Base-by-base conservation (phyloP, 805 yeast species). In the Pichia gijzeniarum region DNA sequence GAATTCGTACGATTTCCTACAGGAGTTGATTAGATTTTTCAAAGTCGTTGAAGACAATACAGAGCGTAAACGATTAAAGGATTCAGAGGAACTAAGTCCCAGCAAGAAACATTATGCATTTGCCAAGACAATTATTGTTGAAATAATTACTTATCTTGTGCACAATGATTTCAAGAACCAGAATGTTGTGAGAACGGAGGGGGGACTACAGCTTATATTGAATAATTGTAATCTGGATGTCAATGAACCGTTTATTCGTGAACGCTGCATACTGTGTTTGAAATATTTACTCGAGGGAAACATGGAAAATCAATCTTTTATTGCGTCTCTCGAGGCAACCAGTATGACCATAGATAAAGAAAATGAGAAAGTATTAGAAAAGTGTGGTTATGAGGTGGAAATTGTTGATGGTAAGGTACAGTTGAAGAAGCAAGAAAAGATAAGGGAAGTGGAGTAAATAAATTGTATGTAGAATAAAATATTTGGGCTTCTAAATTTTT, bases 211-310 rank as follows among this genome's bases (percentile, higher is more conserved):
- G 43, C 63, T 86, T 17, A 71, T 90, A 0, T 67, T 91, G 20
- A 83, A 90, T 7, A 83, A 82, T 51, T 90, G 97, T 65, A 77
- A 84, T 34, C 80, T 93, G 42, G 98, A 91, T 61, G 82, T 80
- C 38, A 79, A 85, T 59, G 95, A 93, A 60, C 98, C 97, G 0
- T 91, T 74, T 54, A 82, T 85, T 46, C 83, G 87, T 52, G 99
- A 91, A 58, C 68, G 91, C 48, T 75, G 95, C 1, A 85, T 93
- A 30, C 65, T 91, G 6, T 87, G 96, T 57, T 60, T 93, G 25
- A 77, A 82, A 55, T 81, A 80, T 49, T 63, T 89, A 28, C 63
- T 91, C 14, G 74, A 76, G 20, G 70, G 74, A 9, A 93, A 93
- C 55, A 56, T 53, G 4, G 70, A 68, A 39, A 93, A 91, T 60